Base-by-base conservation (phyloP, 495 filamentous ascomycete species). In the Stereocaulon alpinum region DNA sequence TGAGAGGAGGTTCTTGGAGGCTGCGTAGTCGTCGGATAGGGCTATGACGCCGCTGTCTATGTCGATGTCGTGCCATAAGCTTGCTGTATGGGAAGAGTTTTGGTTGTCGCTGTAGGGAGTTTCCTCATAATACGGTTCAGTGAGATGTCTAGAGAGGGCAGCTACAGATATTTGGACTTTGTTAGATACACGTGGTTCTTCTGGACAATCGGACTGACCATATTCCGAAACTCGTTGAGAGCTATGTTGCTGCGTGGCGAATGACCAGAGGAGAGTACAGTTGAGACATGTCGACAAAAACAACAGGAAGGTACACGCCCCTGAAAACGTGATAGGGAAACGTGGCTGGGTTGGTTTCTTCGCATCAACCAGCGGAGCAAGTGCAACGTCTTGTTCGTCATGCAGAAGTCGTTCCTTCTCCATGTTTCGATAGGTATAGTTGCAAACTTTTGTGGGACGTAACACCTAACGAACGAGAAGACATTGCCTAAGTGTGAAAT, bases 41-140 rank as follows among this genome's bases (percentile, higher is more conserved):
- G 65, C 65, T 22, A 72, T 56, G 4, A 69, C 32, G 4, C 67
- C 69, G 3, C 61, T 47, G 49, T 68, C 67, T 12, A 66, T 57
- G 56, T 65, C 55, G 17, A 71, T 40, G 12, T 22, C 40, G 43
- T 66, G 60, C 69, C 69, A 71, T 7, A 61, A 20, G 0, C n/a
- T 40, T 37, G 30, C 27, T 37, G 54, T 14, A 7, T 5, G 51
- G 14, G 51, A 37, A 20, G 17, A 6, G 29, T 34, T 55, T 11
- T 40, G 14, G 51, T 40, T 40, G 9, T 54, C 50, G 17, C 50
- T 54, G 30, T 54, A 54, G 4, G 50, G 27, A 14, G 50, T 37
- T 29, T 32, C 27, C 22, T 34, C 29, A 24, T 40, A 54, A 6
- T 54, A 45, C n/a, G 43, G 43, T 7, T 45, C 9, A 12, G 29